Evolutionary conservation across 192 early-diverging fungal genomes (phyloP).

Genomic region (Backusella tarrabulga): DNA sequence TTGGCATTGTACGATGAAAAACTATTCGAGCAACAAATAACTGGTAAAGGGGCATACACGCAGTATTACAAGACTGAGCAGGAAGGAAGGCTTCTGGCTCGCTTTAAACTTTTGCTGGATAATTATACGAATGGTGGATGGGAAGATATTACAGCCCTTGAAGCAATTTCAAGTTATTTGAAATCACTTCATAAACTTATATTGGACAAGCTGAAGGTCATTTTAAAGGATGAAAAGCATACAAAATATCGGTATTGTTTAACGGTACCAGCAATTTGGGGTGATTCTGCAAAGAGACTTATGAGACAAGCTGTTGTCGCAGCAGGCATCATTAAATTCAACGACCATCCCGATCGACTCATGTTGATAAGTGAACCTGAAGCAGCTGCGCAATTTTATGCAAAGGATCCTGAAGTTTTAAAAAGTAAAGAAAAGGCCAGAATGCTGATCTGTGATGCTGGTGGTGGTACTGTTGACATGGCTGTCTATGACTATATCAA

Average conservation of each 20-base stretch:
- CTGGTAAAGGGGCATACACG: conserved; percentile 38
- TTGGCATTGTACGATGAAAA: background rate
- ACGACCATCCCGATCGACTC: conserved; percentile 33
- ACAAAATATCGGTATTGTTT: background rate
- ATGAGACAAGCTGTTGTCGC: conserved; percentile 42
- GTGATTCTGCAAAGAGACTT: conserved; percentile 32
- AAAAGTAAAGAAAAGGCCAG: conserved; percentile 36
- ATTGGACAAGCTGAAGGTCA: background rate
- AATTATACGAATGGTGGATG: background rate
- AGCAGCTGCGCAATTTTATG: conserved; percentile 42
- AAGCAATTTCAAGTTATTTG: conserved; percentile 12
- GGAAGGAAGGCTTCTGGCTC: conserved; percentile 17
- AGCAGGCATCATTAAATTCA: conserved; percentile 38
- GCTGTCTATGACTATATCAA: conserved; percentile 37
- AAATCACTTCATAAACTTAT: conserved; percentile 5
- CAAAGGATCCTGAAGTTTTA: conserved; percentile 40
- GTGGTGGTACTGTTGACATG: conserved; percentile 47
- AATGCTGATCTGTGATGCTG: conserved; percentile 46
- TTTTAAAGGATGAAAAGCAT: background rate
- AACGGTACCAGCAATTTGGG: conserved; percentile 37
- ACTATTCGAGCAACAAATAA: conserved; percentile 4
- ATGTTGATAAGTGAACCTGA: conserved; percentile 39
- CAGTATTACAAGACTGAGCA: conserved; percentile 31
- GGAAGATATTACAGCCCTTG: conserved; percentile 34
- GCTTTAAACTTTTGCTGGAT: conserved; percentile 1